Evolutionary conservation across 805 yeast genomes (phyloP).

Genomic region (Ogataea pilisensis): DNA sequence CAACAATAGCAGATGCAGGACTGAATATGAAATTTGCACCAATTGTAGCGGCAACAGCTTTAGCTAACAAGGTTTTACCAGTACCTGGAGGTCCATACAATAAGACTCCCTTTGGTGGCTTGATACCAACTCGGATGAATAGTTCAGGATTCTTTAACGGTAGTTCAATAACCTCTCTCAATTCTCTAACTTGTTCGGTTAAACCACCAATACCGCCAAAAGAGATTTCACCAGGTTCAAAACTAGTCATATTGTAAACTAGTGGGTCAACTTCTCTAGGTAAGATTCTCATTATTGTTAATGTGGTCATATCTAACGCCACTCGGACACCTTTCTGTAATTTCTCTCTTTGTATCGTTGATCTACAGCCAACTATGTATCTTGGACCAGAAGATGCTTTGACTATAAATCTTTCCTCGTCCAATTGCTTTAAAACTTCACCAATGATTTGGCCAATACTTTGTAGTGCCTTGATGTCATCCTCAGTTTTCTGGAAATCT

Average conservation of each 20-base stretch:
- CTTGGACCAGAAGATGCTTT: slow-evolving; percentile 97
- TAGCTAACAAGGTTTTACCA: slow-evolving; percentile 92
- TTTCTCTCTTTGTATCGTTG: slow-evolving; percentile 77
- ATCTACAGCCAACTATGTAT: slow-evolving; percentile 95
- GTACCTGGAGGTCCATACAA: slow-evolving; percentile 99
- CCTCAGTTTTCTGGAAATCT: slow-evolving; percentile 88
- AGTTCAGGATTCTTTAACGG: slow-evolving; percentile 97
- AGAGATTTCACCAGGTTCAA: slow-evolving; percentile 96
- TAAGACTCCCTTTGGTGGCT: slow-evolving; percentile 97
- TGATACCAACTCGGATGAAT: slow-evolving; percentile 92
- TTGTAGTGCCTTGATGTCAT: slow-evolving; percentile 94
- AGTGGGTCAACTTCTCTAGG: slow-evolving; percentile 98
- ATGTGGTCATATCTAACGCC: slow-evolving; percentile 94
- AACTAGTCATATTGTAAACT: slow-evolving; percentile 96
- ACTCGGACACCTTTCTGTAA: slow-evolving; percentile 94
- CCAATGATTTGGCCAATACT: slow-evolving; percentile 97
- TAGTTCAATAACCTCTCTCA: slow-evolving; percentile 95
- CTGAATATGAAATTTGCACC: slow-evolving; percentile 97
- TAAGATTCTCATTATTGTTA: slow-evolving; percentile 93
- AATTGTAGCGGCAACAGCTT: slow-evolving; percentile 97
- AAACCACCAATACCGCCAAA: slow-evolving; percentile 96
- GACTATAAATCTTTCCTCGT: slow-evolving; percentile 91
- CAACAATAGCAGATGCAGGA: slow-evolving; percentile 98
- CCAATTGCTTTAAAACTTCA: slow-evolving; percentile 91
- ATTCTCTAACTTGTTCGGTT: slow-evolving; percentile 90